Evolutionary conservation across 1,284 basidiomycete genomes (phyloP).

Genomic region (Cryptococcus sp.): DNA sequence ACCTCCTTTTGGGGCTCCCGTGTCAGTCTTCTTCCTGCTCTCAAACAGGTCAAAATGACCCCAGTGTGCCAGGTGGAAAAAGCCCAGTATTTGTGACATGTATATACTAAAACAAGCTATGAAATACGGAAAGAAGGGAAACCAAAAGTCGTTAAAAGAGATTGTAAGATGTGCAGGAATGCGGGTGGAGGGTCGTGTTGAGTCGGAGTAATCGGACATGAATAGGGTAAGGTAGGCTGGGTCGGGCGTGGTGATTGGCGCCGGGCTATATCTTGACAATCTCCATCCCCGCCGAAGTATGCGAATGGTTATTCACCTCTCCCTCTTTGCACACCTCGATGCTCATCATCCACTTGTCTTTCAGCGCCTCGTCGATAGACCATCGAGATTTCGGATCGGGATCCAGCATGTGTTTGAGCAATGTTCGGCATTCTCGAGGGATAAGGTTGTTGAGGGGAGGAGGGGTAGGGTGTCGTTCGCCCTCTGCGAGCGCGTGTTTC

Average conservation of each 20-base stretch:
- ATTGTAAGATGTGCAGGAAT: too few species aligned
- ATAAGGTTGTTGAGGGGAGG: conserved; percentile 71
- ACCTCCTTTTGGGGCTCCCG: too few species aligned
- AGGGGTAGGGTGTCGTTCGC: conserved; percentile 23
- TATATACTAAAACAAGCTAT: too few species aligned
- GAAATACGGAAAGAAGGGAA: too few species aligned
- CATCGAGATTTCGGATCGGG: conserved; percentile 79
- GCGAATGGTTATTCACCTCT: conserved; percentile 33
- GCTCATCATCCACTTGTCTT: conserved; percentile 71
- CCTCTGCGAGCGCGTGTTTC: conserved; percentile 5
- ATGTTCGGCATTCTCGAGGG: conserved; percentile 73
- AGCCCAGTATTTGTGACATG: too few species aligned
- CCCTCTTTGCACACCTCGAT: conserved; percentile 56
- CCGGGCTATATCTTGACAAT: conserved; percentile 25
- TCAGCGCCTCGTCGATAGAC: conserved; percentile 76
- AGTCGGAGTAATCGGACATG: too few species aligned
- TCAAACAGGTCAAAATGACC: too few species aligned
- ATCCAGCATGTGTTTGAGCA: conserved; percentile 93
- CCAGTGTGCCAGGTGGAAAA: too few species aligned
- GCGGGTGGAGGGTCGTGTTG: too few species aligned
- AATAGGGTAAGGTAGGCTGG: too few species aligned
- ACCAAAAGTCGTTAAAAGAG: too few species aligned
- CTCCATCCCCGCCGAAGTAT: conserved; percentile 37
- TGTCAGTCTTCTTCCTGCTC: too few species aligned
- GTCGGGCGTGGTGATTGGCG: neutral